Evolutionary conservation across 129 eudicot species (phyloP).

Genomic region (Arctium lappa): DNA sequence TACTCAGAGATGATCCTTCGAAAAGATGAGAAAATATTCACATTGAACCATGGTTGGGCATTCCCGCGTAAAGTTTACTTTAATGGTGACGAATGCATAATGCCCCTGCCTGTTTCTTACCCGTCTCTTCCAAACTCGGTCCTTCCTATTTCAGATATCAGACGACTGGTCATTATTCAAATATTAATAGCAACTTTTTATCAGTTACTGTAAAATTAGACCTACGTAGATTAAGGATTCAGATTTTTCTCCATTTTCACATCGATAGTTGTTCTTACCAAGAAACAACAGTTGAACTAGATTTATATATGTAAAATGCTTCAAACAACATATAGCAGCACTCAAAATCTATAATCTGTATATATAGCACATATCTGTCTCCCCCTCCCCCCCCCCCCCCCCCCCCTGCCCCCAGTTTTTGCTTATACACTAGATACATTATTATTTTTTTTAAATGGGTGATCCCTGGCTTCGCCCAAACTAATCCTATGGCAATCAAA

Average conservation of each 20-base stretch:
- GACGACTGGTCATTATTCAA: neutral
- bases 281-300: neutral
- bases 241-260: neutral
- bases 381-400: neutral
- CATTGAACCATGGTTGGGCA: conserved; percentile 47
- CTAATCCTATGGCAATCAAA: no score
- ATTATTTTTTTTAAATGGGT: no score
- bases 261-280: neutral
- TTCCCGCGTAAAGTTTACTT: conserved; percentile 50
- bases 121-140: conserved; percentile 45
- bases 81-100: conserved; percentile 46
- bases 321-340: neutral
- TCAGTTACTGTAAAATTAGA: neutral
- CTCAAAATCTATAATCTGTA: neutral
- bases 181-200: conserved; percentile 17
- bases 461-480: no score
- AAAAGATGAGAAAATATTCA: conserved; percentile 37
- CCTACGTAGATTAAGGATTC: neutral
- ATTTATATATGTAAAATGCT: neutral
- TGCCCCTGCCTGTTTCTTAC: conserved; percentile 51
- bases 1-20: conserved; percentile 39
- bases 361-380: neutral
- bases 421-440: neutral
- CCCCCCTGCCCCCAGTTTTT: no score
- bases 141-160: neutral